Evolutionary conservation across 192 early-diverging fungal species (phyloP).

Genomic region (Ambispora gerdemannii): DNA sequence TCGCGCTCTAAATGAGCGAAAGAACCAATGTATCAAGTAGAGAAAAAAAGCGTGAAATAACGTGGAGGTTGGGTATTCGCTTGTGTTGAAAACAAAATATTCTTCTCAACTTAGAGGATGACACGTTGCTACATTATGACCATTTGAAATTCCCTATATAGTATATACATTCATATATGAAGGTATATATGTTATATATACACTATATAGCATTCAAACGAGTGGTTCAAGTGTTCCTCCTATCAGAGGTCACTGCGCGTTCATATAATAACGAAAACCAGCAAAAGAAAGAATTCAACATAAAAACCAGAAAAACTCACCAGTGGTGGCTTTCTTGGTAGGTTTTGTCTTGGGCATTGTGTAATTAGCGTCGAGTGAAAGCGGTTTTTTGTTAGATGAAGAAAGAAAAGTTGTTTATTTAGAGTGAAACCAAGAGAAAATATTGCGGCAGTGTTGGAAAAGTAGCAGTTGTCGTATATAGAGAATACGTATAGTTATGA

Average conservation of each 20-base stretch:
- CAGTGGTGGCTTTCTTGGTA: conserved; percentile 42
- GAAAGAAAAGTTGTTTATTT: conserved; percentile 5
- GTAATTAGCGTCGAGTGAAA: conserved; percentile 22
- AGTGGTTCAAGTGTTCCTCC: too few species aligned
- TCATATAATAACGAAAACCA: too few species aligned
- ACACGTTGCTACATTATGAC: conserved; percentile 31
- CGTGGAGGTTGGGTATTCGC: conserved; percentile 5
- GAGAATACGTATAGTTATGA: too few species aligned
- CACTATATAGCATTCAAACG: too few species aligned
- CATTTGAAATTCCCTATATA: conserved; percentile 23
- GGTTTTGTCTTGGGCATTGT: conserved; percentile 54
- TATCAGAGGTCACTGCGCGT: too few species aligned
- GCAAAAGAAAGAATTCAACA: background rate
- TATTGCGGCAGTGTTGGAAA: too few species aligned
- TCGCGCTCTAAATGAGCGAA: conserved; percentile 24
- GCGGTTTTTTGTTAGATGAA: conserved; percentile 26
- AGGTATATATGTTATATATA: too few species aligned
- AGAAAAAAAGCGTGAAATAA: conserved; percentile 29
- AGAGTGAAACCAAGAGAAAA: background rate
- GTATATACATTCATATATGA: background rate
- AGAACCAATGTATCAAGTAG: conserved; percentile 1
- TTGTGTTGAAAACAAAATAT: conserved; percentile 4
- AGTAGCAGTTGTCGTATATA: too few species aligned
- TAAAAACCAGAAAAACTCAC: conserved; percentile 21
- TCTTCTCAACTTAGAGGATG: background rate